Evolutionary conservation across 495 filamentous ascomycete genomes (phyloP).

Genomic region (Podospora sp.): DNA sequence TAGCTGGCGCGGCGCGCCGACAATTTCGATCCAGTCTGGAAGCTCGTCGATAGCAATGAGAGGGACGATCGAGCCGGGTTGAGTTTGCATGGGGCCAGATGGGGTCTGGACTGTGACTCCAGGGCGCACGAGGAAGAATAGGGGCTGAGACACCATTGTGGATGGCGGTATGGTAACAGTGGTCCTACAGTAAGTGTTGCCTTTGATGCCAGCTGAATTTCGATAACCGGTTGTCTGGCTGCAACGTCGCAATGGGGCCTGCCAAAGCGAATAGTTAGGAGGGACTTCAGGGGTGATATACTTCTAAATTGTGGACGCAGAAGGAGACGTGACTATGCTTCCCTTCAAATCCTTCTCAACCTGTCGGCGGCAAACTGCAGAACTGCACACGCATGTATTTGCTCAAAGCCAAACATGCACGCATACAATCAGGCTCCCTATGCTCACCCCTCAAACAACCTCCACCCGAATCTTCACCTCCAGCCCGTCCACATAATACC

Average conservation of each 20-base stretch:
- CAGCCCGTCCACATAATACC: slow-evolving; percentile 74
- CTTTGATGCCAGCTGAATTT: neutral
- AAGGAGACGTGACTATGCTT: neutral
- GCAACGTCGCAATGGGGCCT: neutral
- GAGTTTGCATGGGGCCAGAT: slow-evolving; percentile 19
- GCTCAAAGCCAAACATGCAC: neutral
- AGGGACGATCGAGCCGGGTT: slow-evolving; percentile 44
- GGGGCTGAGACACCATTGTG: slow-evolving; percentile 23
- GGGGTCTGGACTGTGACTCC: slow-evolving; percentile 19
- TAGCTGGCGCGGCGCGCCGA: slow-evolving; percentile 44
- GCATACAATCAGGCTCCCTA: neutral
- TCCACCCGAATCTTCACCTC: slow-evolving; percentile 73
- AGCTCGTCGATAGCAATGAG: slow-evolving; percentile 52
- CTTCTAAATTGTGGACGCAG: neutral
- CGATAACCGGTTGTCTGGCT: neutral
- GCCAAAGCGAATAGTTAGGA: neutral
- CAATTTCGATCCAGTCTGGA: slow-evolving; percentile 42
- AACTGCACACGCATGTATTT: neutral
- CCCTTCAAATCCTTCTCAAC: neutral
- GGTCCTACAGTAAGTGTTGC: neutral
- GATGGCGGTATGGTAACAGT: neutral
- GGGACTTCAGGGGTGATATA: neutral
- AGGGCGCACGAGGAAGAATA: slow-evolving; percentile 44
- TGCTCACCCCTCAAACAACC: slow-evolving; percentile 26
- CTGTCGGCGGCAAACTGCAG: neutral